phyloP scores from a whole-genome alignment of 257 asterid genomes.

The Rhazya stricta region DNA sequence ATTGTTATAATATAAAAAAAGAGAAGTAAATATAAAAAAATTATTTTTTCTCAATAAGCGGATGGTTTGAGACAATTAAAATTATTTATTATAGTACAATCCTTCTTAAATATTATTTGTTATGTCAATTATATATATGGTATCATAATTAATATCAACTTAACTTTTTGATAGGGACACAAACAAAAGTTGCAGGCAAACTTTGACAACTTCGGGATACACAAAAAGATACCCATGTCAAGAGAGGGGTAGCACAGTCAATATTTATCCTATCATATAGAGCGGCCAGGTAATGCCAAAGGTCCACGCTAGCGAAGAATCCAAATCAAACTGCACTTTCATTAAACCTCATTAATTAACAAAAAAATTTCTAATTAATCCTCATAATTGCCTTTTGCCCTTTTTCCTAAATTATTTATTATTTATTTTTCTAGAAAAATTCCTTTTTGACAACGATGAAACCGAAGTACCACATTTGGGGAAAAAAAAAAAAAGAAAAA shows the following conservation, averaged over 20 bases:
- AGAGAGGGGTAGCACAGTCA: conserved; percentile 33
- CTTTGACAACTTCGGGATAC: conserved; percentile 24
- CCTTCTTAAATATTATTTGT: no score
- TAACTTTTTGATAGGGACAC: background rate
- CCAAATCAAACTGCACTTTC: conserved; percentile 1
- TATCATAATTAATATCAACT: no score
- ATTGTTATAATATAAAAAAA: no score
- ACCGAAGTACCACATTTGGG: background rate
- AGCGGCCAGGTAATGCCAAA: conserved; percentile 38
- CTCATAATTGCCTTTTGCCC: background rate
- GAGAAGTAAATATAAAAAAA: no score
- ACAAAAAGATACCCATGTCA: conserved; percentile 19
- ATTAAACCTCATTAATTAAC: background rate
- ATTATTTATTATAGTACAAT: no score
- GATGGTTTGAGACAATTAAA: no score
- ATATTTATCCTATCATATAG: conserved; percentile 10
- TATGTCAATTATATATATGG: no score
- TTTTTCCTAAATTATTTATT: background rate
- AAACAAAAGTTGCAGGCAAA: conserved; percentile 4
- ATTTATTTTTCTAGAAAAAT: background rate
- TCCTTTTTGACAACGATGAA: conserved; percentile 5
- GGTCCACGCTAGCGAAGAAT: conserved; percentile 24
- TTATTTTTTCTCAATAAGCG: no score
- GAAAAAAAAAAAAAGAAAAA: background rate
- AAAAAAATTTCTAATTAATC: background rate